phyloP scores from a whole-genome alignment of 805 yeast species.

The Candida pseudoglaebosa region DNA sequence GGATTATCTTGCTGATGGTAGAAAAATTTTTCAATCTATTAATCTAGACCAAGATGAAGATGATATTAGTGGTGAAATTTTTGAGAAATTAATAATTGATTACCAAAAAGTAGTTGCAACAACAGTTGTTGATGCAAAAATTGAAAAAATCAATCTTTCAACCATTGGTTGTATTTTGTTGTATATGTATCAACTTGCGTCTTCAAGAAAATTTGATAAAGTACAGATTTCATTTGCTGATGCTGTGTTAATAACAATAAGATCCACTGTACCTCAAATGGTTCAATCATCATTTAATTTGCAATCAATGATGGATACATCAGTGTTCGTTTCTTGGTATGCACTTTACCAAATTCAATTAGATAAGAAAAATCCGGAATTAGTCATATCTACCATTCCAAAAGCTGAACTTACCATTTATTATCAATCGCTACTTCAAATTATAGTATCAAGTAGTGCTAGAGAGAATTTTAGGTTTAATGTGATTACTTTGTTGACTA shows the following conservation, averaged over 20 bases:
- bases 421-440: constrained; percentile 27
- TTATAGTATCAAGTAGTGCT: constrained; percentile 11
- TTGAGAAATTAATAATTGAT: constrained; percentile 37
- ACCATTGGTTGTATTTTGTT: constrained; percentile 23
- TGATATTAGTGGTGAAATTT: constrained; percentile 33
- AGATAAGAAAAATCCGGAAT: constrained; percentile 15
- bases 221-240: constrained; percentile 16
- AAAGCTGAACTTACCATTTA: constrained; percentile 24
- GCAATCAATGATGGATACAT: constrained; percentile 23
- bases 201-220: constrained; percentile 13
- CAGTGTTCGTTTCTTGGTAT: constrained; percentile 37
- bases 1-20: constrained; percentile 33
- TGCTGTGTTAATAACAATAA: constrained; percentile 20
- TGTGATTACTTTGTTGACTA: constrained; percentile 59
- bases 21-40: constrained; percentile 35
- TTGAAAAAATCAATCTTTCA: constrained; percentile 26
- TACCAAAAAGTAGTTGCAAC: constrained; percentile 33
- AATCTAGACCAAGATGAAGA: constrained; percentile 20
- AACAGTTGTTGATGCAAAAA: constrained; percentile 22
- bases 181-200: constrained; percentile 15
- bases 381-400: constrained; percentile 31
- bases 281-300: constrained; percentile 22
- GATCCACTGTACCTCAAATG: constrained; percentile 33
- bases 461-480: constrained; percentile 35
- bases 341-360: constrained; percentile 20